A percentile compares a stretch with the other conserved stretches of the same genome.
phyloP scores from a whole-genome alignment of 2,329 filamentous ascomycete species.

The Beauveria varroae region DNA sequence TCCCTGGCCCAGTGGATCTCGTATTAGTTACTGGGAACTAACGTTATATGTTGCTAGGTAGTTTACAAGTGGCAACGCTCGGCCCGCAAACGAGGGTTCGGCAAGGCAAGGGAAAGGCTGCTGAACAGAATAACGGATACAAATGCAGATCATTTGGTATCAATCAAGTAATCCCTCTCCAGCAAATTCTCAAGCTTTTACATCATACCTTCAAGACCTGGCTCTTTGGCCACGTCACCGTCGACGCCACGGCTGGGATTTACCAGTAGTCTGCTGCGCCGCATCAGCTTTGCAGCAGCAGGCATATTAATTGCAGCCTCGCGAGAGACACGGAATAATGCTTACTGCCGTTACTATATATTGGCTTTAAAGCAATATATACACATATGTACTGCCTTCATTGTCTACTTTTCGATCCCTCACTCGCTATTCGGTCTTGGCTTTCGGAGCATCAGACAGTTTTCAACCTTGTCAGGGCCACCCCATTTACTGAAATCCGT shows the following conservation, averaged over 20 bases:
- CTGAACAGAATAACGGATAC: no score
- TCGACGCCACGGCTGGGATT: not conserved
- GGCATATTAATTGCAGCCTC: not conserved
- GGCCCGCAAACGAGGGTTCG: no score
- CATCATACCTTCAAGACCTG: no score
- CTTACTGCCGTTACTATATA: not conserved
- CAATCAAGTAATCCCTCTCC: no score
- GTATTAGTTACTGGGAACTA: no score
- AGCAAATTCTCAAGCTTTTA: no score
- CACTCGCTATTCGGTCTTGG: not conserved
- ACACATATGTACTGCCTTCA: not conserved
- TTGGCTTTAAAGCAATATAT: not conserved
- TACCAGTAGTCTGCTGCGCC: not conserved
- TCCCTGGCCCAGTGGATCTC: no score
- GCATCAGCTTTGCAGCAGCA: no score
- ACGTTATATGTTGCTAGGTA: no score
- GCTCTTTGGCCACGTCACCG: not conserved
- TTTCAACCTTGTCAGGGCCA: slow-evolving; percentile 16
- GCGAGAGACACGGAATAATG: not conserved
- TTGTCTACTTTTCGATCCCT: not conserved
- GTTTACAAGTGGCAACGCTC: no score
- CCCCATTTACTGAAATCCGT: slow-evolving; percentile 24
- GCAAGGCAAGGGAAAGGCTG: no score
- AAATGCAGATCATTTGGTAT: no score
- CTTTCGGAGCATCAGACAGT: slow-evolving; percentile 7